These are phyloP conservation scores for Cercospora sesami DNA, from an alignment of 2,329 filamentous ascomycete genomes.

Conservation along the genomic window DNA sequence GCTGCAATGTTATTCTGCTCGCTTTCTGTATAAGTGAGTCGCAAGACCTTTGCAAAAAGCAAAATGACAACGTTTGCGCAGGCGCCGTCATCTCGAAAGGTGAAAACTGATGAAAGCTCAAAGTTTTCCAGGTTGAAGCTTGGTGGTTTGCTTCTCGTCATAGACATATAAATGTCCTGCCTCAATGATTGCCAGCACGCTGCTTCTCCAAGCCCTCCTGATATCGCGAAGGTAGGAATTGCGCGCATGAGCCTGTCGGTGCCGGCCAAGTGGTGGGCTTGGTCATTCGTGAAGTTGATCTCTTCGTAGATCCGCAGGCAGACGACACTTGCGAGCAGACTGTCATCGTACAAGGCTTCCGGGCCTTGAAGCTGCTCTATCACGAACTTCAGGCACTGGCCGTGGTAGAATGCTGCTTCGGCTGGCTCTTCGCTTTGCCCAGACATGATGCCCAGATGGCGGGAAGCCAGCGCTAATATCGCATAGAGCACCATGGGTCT, in stretches of 20 bases:
- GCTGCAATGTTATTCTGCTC: constrained; percentile 3
- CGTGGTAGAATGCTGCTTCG: constrained; percentile 40
- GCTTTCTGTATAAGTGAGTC: constrained; percentile 17
- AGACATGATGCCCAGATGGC: constrained; percentile 37
- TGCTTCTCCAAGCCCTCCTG: constrained; percentile 45
- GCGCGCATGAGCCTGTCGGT: constrained; percentile 44
- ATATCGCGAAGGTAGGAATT: constrained; percentile 43
- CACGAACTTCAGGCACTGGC: constrained; percentile 39
- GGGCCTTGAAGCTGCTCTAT: constrained; percentile 38
- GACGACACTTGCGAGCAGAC: constrained; percentile 38
- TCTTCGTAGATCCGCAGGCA: constrained; percentile 43
- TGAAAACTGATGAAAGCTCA: constrained; percentile 42
- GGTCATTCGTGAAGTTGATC: constrained; percentile 37
- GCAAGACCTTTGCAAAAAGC: constrained; percentile 44
- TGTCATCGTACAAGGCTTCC: constrained; percentile 34
- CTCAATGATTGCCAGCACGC: constrained; percentile 47
- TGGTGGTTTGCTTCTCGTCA: constrained; percentile 42
- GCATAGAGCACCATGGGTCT: constrained; percentile 39
- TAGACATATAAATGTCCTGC: constrained; percentile 45
- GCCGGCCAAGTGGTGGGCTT: constrained; percentile 43
- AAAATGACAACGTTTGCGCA: constrained; percentile 44
- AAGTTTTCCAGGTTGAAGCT: constrained; percentile 44
- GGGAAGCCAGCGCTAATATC: constrained; percentile 40
- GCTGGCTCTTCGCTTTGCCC: constrained; percentile 26
- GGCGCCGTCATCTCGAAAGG: constrained; percentile 42